Evolutionary conservation across 2,329 filamentous ascomycete genomes (phyloP), one percentile per base, ranked within the genome.

Genomic region (Aspergillus costaricaensis): DNA sequence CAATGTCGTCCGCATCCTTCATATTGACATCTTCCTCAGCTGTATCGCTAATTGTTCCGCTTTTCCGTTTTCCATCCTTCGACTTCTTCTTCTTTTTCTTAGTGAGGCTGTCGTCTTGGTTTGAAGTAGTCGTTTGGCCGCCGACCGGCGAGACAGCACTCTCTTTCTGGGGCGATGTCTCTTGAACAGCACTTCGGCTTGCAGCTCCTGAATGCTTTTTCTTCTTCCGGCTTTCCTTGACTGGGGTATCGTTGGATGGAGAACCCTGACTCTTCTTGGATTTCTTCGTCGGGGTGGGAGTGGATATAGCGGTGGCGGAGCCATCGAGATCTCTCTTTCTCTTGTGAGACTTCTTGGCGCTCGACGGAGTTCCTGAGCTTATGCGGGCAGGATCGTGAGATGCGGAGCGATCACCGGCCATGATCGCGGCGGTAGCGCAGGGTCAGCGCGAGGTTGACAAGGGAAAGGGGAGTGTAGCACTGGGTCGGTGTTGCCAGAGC

Each of bases 351-450:
- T 70, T 70, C 32, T 68, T 65, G 17, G 62, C 65, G 51, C 62
- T 68, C 36, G 65, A 60, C 2, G 65, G 66, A 15, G 62, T 62
- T 32, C 63, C 51, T 57, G 63, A 27, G 3, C 58, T 62, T 25
- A 63, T 70, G 41, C 65, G 65, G 2, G 79, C 76, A 55, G 81
- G 80, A 44, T 79, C 78, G 66, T 82, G 81, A 55, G 79, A 77
- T 30, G 77, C 74, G 64, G 82, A 81, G 38, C 82, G 76, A 51
- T 77, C 75, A 56, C 74, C 77, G 60, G 79, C 74, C 81, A 84
- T 84, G 59, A 57, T 72, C 47, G 47, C 50, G 27, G 57, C 58
- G 56, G 47, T n/a, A 59, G 57, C 57, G 55, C 65, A 64, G 49
- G 59, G 25, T 43, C 21, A 50, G 57, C 32, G 58, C 44, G 38